Evolutionary conservation across 2,329 filamentous ascomycete species (phyloP).

Genomic region (Curvularia sp.): DNA sequence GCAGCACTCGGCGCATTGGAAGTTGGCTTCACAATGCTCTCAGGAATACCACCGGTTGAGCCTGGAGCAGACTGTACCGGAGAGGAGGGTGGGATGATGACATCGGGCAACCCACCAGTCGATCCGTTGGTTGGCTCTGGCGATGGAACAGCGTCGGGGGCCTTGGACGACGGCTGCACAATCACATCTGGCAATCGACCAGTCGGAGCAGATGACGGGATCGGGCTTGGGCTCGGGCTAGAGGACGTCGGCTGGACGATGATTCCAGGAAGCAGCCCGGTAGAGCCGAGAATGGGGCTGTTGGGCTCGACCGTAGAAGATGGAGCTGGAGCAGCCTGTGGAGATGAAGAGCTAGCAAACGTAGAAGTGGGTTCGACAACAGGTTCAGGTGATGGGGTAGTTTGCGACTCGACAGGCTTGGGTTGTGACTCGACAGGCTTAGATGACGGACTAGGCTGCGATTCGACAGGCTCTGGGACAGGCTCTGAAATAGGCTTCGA

Average conservation of each 20-base stretch:
- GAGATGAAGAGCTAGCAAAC: neutral
- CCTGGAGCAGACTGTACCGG: neutral
- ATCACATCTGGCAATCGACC: conserved; percentile 5
- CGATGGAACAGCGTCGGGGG: neutral
- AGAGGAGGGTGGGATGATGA: conserved; percentile 10
- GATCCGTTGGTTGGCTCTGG: neutral
- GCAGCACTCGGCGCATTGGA: neutral
- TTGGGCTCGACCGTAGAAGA: conserved; percentile 1
- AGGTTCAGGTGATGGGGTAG: neutral
- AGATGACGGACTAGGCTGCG: neutral
- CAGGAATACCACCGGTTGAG: no score
- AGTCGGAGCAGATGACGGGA: neutral
- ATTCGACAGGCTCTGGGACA: neutral
- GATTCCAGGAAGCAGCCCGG: conserved; percentile 28
- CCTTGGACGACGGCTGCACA: conserved; percentile 15
- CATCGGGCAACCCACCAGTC: conserved; percentile 8
- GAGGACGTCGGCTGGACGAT: conserved; percentile 15
- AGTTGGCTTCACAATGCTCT: no score
- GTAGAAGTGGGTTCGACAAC: neutral
- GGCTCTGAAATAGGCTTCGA: conserved; percentile 1
- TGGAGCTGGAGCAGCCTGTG: neutral
- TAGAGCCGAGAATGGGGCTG: conserved; percentile 19
- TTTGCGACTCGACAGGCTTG: conserved; percentile 10
- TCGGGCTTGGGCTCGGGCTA: neutral
- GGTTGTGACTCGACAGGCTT: neutral